Evolutionary conservation across 2,329 filamentous ascomycete genomes (phyloP), one percentile per base, ranked within the genome.

Genomic region (Aspergillus sp.): DNA sequence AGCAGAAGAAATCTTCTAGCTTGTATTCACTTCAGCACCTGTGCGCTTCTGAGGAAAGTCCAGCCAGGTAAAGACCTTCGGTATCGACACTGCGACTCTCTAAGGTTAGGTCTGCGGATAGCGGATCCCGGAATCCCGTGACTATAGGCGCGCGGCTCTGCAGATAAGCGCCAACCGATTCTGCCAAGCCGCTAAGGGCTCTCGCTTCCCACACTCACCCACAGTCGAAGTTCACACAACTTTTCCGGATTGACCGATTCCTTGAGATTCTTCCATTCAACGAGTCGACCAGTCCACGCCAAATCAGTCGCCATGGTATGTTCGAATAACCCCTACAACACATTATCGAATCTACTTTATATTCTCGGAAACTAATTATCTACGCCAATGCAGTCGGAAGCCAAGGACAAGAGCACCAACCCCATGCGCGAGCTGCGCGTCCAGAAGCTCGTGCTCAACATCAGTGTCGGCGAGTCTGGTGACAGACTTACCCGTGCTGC

Each of bases 391-490:
- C 74, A 85, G 81, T 84, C 89, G 80, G 90, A 93, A 80, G 76
- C 76, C 75, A 83, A 81, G 75, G 83, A 86, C 75, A 97, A 98
- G 87, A 80, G 85, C 80, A 84, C 85, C 80, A 99, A 99, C 88
- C 93, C 95, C 85, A 99, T 99, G 95, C 91, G 93, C 85, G 93
- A 99, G 85, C 91, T 98, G 80, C 91, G 92, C 85, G 95, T 97
- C 84, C 91, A 96, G 85, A 97, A 97, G 87, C 91, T 97, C 81
- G 93, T 96, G 81, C 90, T 97, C 80, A 97, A 97, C 89, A 97
- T 97, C 83, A 97, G 91, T 73, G 95, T 99, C 75, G 95, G 95
- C 84, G 95, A 99, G 87, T 98, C 93, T 89, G 95, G 95, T 91
- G 95, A 99, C 85, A 96, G 95, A 89, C 89, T 99, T 79, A 99